Percentiles rank a stretch among this genome's conserved stretches.
phyloP scores from a whole-genome alignment of 2,329 filamentous ascomycete species.

The Tolypocladium album region DNA sequence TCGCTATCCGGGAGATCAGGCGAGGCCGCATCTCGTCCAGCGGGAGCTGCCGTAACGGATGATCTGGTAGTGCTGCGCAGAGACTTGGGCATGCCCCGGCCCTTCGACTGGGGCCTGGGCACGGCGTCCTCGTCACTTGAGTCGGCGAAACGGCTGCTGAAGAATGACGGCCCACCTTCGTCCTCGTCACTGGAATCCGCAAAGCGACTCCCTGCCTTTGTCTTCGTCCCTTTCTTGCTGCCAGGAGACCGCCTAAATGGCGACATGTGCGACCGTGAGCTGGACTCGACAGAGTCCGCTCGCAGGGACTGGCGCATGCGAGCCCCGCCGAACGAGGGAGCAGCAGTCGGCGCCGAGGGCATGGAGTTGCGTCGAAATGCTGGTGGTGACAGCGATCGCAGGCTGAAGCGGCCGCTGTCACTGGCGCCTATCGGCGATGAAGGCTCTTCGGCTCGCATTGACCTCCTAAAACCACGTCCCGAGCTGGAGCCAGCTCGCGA shows the following conservation, averaged over 20 bases:
- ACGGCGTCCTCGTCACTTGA: constrained; percentile 11
- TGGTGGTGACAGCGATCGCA: constrained; percentile 60
- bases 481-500: constrained; percentile 34
- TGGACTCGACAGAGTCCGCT: constrained; percentile 23
- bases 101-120: constrained; percentile 8
- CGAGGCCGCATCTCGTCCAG: constrained; percentile 35
- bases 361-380: constrained; percentile 34
- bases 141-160: constrained; percentile 48
- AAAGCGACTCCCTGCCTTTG: constrained; percentile 38
- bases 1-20: constrained; percentile 52
- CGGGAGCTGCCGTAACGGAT: constrained; percentile 18
- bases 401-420: constrained; percentile 52
- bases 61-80: constrained; percentile 14
- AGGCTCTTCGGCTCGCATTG: constrained; percentile 48
- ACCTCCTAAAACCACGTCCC: constrained; percentile 55
- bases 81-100: constrained; percentile 22
- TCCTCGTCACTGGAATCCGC: constrained; percentile 55
- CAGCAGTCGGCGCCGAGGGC: constrained; percentile 25
- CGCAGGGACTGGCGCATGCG: constrained; percentile 37
- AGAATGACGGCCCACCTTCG: constrained; percentile 20
- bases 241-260: constrained; percentile 28
- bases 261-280: constrained; percentile 26
- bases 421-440: constrained; percentile 16
- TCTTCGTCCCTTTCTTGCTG: constrained; percentile 26
- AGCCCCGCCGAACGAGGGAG: constrained; percentile 6